A percentile compares a stretch with the other conserved stretches of the same genome.
These are phyloP conservation scores for Kandelia obovata DNA, from an alignment of 345 rosid species.

Conservation along the genomic window DNA sequence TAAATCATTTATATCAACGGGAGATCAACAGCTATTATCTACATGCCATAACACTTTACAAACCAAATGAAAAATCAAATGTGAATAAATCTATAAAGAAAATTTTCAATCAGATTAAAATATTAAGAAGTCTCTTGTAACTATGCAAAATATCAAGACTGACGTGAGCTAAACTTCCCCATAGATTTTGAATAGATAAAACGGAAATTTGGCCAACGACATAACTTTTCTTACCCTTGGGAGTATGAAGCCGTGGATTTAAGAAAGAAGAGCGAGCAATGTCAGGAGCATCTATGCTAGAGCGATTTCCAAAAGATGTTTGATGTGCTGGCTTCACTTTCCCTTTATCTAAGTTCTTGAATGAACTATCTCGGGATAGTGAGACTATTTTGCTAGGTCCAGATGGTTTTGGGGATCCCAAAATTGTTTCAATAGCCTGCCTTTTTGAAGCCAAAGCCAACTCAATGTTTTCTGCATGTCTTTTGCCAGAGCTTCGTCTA, in stretches of 20 bases:
- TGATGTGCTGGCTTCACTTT: constrained; percentile 29
- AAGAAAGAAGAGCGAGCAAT: constrained; percentile 38
- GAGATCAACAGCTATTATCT: not conserved
- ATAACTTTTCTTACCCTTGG: constrained; percentile 50
- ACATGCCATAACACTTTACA: not conserved
- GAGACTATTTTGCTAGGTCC: not conserved
- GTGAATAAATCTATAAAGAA: not conserved
- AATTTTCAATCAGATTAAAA: not conserved
- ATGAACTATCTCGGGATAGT: constrained; percentile 37
- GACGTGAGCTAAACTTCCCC: not conserved
- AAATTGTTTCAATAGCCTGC: not conserved
- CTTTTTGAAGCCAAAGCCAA: constrained; percentile 31
- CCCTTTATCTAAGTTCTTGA: constrained; percentile 37
- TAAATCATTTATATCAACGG: not conserved
- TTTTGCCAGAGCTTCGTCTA: constrained; percentile 46
- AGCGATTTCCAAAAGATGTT: not conserved
- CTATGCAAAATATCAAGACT: not conserved
- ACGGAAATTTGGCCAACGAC: not conserved
- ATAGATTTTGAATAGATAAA: not conserved
- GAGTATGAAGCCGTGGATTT: constrained; percentile 44
- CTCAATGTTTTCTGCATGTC: constrained; percentile 53
- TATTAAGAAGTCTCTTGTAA: not conserved
- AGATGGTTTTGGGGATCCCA: not conserved
- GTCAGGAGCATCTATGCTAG: constrained; percentile 41
- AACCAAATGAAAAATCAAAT: too few relatives aligned